Evolutionary conservation across 2,329 filamentous ascomycete species (phyloP), one percentile per base, ranked within the genome.

Genomic region (Alternaria viburni): DNA sequence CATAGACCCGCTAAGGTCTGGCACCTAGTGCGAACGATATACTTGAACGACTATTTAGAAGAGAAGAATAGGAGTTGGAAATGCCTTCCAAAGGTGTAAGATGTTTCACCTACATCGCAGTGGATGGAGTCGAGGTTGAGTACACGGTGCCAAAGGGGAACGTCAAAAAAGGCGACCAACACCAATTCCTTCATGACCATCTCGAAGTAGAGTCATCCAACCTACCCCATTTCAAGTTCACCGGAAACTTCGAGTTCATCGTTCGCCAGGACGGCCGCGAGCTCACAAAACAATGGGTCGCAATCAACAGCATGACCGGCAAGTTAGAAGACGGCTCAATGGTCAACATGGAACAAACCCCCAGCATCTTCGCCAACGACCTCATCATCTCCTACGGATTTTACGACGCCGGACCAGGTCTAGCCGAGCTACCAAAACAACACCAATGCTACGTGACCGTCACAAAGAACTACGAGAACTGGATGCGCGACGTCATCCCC

Each of bases 341-440:
- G 77, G 74, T 71, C 8, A 69, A 68, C 32, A 76, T 78, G 70
- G 70, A 74, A 25, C 65, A 77, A 26, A 77, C 75, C 3, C 69
- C 68, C 1, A 68, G 70, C n/a, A 65, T 79, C 26, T 71, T 79
- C 50, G 59, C 62, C 6, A 73, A 79, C 44, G 74, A 81, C 50
- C 43, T 83, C 15, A 79, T 84, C 5, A 76, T 85, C 17, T 73
- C 74, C 0, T 86, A 84, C 62, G 83, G 84, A 10, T 82, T 86
- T 62, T 86, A 86, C 68, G 82, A 84, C 57, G 81, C 84, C 5
- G 84, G 83, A 8, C 73, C 77, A 1, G 84, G 84, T 1, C 71
- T 78, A 4, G 80, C 78, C 3, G 79, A 81, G 3, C 77, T 86
- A 25, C 76, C 58, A 71, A 85, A 58, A 76, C 80, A 67, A 78